A percentile compares a stretch with the other conserved stretches of the same genome.
Evolutionary conservation across 768 basidiomycete genomes (phyloP).

Genomic region (Wakefieldia striispora): DNA sequence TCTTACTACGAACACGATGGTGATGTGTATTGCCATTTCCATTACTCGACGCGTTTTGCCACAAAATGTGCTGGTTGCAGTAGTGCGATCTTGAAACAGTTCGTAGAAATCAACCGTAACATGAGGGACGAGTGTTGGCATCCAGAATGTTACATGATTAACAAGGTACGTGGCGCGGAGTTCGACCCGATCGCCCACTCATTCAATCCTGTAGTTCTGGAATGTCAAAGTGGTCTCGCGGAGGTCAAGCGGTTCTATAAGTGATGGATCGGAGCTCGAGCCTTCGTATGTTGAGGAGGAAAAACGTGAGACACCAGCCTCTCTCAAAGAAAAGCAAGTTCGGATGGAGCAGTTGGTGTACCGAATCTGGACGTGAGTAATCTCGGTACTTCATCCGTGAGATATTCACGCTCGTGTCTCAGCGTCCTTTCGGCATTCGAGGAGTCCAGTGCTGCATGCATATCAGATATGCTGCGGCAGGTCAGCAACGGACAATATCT

Average conservation of each 20-base stretch:
- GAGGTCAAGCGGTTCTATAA: slow-evolving; percentile 60
- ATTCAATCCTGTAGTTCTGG: slow-evolving; percentile 73
- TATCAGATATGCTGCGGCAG: slow-evolving; percentile 96
- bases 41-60: slow-evolving; percentile 98
- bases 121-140: slow-evolving; percentile 99
- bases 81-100: slow-evolving; percentile 97
- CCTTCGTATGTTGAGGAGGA: slow-evolving; percentile 76
- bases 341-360: slow-evolving; percentile 97
- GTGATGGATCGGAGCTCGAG: slow-evolving; percentile 50
- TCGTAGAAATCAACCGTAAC: slow-evolving; percentile 99
- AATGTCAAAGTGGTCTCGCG: slow-evolving; percentile 90
- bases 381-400: neutral
- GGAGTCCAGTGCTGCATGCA: slow-evolving; percentile 98
- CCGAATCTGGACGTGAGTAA: slow-evolving; percentile 95
- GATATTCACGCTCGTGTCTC: slow-evolving; percentile 13
- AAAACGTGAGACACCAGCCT: slow-evolving; percentile 66
- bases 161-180: slow-evolving; percentile 64
- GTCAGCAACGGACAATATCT: slow-evolving; percentile 96
- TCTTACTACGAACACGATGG: slow-evolving; percentile 99
- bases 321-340: slow-evolving; percentile 86
- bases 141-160: slow-evolving; percentile 99
- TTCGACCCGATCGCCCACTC: slow-evolving; percentile 3
- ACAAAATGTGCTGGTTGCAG: slow-evolving; percentile 98
- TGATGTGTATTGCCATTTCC: slow-evolving; percentile 98
- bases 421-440: slow-evolving; percentile 97